A percentile compares a stretch with the other conserved stretches of the same genome.
Conservation (phyloP, 148 eudicot genomes). For the Linanthus parryae region DNA sequence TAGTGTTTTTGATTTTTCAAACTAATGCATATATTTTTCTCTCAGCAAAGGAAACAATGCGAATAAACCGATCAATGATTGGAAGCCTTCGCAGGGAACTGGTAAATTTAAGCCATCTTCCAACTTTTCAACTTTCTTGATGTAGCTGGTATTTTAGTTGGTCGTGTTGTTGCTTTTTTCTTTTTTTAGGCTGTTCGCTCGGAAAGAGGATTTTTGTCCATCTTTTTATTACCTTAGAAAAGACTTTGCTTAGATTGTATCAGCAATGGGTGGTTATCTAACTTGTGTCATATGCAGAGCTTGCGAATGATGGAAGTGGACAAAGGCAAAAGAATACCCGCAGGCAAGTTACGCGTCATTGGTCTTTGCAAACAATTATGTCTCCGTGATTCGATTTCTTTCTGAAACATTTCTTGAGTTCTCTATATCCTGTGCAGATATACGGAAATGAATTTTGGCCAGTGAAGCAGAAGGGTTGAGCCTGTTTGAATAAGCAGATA, state of each 20-base stretch:
- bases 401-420: background rate
- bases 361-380: background rate
- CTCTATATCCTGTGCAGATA: conserved; percentile 43
- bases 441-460: conserved; percentile 90
- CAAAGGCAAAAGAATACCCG: conserved; percentile 88
- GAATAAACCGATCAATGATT: conserved; percentile 37
- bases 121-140: background rate
- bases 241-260: no score
- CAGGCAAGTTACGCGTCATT: conserved; percentile 39
- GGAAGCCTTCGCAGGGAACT: conserved; percentile 52
- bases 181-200: no score
- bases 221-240: no score
- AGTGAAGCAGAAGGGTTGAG: conserved; percentile 41
- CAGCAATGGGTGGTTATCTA: no score
- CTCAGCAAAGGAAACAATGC: conserved; percentile 66
- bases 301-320: conserved; percentile 50
- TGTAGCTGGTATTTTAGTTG: background rate
- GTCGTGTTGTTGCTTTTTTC: background rate
- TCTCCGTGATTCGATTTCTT: background rate
- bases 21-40: background rate
- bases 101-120: conserved; percentile 31
- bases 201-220: no score
- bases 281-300: conserved; percentile 35
- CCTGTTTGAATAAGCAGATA: conserved; percentile 32
- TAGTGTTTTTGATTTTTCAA: no score